Evolutionary conservation across 352 stramenopile genomes (phyloP), one percentile per base, ranked within the genome.

Genomic region (Phytophthora citricola): DNA sequence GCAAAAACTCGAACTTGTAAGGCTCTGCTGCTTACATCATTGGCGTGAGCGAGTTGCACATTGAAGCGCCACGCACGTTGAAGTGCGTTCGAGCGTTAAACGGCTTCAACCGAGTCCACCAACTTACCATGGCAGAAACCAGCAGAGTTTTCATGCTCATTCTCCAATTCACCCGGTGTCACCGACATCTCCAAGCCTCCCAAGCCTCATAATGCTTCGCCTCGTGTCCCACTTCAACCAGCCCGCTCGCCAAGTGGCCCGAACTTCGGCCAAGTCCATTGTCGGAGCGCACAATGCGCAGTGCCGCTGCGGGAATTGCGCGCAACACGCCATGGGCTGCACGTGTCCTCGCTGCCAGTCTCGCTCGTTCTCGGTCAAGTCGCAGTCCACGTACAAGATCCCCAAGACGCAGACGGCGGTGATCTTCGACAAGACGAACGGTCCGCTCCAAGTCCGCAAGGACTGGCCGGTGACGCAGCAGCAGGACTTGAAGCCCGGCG

Each of bases 371-470:
- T 71, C 65, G 15, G 63, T 81, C 51, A 63, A 84, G 63, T 84
- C 69, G 34, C 76, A 84, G 60, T 46, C 66, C 14, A 61, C 59
- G 17, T 84, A 81, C 56, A 66, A 75, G 44, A 84, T 84, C 58
- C 72, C 76, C 14, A 81, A 75, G 76, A 84, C 76, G 8, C 76
- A 81, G 43, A 75, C 60, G 5, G 76, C 76, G 14, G 58, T 81
- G 1, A 57, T 81, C 0, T 84, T 81, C 32, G 73, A 84, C 55
- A 58, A 79, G 53, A 75, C 76, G 60, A 74, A 71, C 53, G 70
- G 63, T 15, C 76, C 72, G 5, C 64, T 84, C 8, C 76, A 81
- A 32, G 73, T 84, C 24, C 69, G 69, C 58, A 75, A 68, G 58
- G 64, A 81, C 71, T 80, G 71, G 68, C 75, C 75, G 0, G 75